A percentile compares a stretch with the other conserved stretches of the same genome.
Evolutionary conservation across 225 moss, liverwort and hornwort genomes (phyloP).

Genomic region (Pleurozium schreberi): DNA sequence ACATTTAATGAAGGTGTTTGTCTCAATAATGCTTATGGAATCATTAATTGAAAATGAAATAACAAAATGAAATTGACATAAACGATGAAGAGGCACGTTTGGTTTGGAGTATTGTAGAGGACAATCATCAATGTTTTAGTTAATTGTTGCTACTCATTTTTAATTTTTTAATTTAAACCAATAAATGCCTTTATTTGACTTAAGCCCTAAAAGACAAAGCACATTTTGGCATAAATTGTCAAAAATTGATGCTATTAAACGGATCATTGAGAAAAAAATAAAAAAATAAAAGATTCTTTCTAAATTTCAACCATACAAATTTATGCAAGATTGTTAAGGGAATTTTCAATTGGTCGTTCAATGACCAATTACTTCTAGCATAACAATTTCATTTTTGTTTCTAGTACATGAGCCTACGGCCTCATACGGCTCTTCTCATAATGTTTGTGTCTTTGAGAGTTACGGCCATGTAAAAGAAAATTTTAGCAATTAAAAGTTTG

Average conservation of each 20-base stretch:
- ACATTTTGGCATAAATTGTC: not conserved
- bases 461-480: not conserved
- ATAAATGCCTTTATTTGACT: too few species aligned
- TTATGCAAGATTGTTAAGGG: not conserved
- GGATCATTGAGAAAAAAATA: rapidly evolving
- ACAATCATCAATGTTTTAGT: not conserved
- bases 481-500: not conserved
- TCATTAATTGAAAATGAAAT: not conserved
- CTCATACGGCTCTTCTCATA: too few species aligned
- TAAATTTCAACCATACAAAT: not conserved
- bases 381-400: too few species aligned
- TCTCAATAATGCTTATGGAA: slow-evolving; percentile 39
- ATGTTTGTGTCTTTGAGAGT: too few species aligned
- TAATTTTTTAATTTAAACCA: not conserved
- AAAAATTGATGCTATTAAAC: rapidly evolving
- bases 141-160: not conserved
- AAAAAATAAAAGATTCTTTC: too few species aligned
- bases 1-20: slow-evolving; percentile 41
- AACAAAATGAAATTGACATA: not conserved
- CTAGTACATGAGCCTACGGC: too few species aligned
- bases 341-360: not conserved
- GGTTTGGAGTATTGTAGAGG: rapidly evolving
- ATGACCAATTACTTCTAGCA: too few species aligned
- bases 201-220: rapidly evolving
- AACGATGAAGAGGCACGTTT: not conserved